phyloP scores from a whole-genome alignment of 768 basidiomycete species.

The Phanerochaete sordida region DNA sequence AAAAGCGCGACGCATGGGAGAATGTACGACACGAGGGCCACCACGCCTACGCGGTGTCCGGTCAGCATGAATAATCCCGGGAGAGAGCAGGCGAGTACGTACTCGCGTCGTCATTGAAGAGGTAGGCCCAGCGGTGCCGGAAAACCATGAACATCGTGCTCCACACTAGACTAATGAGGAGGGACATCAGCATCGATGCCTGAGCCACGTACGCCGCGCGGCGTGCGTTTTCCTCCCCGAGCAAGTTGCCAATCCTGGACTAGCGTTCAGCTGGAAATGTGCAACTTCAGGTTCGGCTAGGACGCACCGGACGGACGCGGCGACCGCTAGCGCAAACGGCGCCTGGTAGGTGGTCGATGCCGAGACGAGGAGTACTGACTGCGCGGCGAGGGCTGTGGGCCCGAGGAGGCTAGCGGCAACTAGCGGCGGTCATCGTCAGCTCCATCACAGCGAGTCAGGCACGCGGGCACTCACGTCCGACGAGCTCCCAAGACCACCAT shows the following conservation, averaged over 20 bases:
- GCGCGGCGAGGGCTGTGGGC: constrained; percentile 77
- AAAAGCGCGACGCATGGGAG: constrained; percentile 67
- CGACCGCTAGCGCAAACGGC: constrained; percentile 79
- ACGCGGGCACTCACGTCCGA: constrained; percentile 55
- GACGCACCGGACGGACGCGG: constrained; percentile 76
- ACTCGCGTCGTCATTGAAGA: constrained; percentile 58
- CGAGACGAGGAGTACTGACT: constrained; percentile 80
- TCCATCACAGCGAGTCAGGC: too few relatives aligned
- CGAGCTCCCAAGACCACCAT: constrained; percentile 97
- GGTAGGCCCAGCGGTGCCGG: constrained; percentile 46
- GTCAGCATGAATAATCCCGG: too few relatives aligned
- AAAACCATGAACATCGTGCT: constrained; percentile 44
- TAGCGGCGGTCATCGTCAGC: constrained; percentile 16
- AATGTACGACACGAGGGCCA: constrained; percentile 48
- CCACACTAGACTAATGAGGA: constrained; percentile 61
- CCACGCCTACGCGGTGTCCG: constrained; percentile 26
- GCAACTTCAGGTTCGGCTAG: neutral
- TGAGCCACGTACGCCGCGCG: constrained; percentile 70
- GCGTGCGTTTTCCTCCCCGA: constrained; percentile 74
- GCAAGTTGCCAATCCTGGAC: constrained; percentile 77
- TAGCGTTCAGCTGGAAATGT: neutral
- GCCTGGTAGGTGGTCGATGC: constrained; percentile 78
- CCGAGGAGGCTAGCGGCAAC: constrained; percentile 65
- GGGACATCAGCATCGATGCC: constrained; percentile 61
- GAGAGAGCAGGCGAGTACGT: constrained; percentile 1